These are phyloP conservation scores for Hypoxylon lienhwacheense DNA, from an alignment of 495 filamentous ascomycete species.

Conservation along the genomic window DNA sequence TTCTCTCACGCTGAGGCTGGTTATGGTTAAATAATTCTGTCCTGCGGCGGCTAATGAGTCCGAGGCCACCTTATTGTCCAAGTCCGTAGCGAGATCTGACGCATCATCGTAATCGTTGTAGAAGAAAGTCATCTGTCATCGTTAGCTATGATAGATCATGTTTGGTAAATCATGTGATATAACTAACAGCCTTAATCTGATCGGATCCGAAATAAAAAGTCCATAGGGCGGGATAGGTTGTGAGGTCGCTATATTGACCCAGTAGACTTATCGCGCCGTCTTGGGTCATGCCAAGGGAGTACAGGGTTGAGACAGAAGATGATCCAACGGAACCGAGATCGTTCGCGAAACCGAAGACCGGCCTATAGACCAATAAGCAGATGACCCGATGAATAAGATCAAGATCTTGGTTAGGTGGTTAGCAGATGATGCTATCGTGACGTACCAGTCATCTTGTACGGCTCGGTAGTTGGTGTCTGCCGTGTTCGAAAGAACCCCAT, in stretches of 20 bases:
- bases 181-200: conserved; percentile 50
- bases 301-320: conserved; percentile 53
- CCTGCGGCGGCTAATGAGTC: conserved; percentile 71
- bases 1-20: conserved; percentile 81
- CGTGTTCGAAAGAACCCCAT: conserved; percentile 63
- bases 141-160: conserved; percentile 5
- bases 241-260: conserved; percentile 64
- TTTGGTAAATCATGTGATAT: neutral
- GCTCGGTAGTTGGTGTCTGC: conserved; percentile 67
- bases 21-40: conserved; percentile 77
- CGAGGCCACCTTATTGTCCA: conserved; percentile 66
- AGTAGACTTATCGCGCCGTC: conserved; percentile 78
- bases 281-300: conserved; percentile 79
- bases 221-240: conserved; percentile 77
- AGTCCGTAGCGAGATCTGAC: conserved; percentile 54
- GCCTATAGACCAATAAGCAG: conserved; percentile 47
- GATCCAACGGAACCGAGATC: conserved; percentile 57
- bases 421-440: neutral
- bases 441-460: conserved; percentile 68
- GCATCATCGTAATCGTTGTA: conserved; percentile 69
- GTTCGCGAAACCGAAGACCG: conserved; percentile 88
- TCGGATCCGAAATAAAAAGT: conserved; percentile 64
- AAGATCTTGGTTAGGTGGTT: too few species aligned
- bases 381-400: neutral
- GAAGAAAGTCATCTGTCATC: conserved; percentile 60